These are phyloP conservation scores for Trichoderma pleuroti DNA, from an alignment of 2,329 filamentous ascomycete species.

Conservation along the genomic window DNA sequence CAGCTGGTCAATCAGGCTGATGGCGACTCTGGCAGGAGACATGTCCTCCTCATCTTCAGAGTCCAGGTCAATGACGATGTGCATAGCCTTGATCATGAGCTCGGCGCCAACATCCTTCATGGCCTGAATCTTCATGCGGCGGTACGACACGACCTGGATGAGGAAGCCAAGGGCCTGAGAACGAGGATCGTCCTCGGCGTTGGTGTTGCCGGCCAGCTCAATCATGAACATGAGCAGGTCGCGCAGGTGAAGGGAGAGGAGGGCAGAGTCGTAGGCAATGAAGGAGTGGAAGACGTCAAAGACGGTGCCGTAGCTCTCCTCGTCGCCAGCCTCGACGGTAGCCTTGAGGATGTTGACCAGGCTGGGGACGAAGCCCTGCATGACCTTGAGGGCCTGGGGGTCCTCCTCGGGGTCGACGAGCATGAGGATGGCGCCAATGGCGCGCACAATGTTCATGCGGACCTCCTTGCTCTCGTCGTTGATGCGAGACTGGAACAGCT, in stretches of 20 bases:
- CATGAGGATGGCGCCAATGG: constrained; percentile 82
- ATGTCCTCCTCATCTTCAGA: constrained; percentile 73
- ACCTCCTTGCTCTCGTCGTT: constrained; percentile 91
- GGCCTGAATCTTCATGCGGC: constrained; percentile 92
- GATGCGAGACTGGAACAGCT: constrained; percentile 81
- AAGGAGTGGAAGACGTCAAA: constrained; percentile 98
- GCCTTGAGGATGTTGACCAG: constrained; percentile 90
- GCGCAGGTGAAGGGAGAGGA: constrained; percentile 81
- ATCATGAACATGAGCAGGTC: constrained; percentile 94
- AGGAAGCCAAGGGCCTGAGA: constrained; percentile 91
- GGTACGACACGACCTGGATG: constrained; percentile 85
- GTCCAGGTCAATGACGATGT: constrained; percentile 86
- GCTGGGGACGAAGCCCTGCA: constrained; percentile 76
- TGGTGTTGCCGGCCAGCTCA: constrained; percentile 71
- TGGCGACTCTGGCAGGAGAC: constrained; percentile 78
- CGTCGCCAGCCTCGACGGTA: constrained; percentile 73
- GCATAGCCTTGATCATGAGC: constrained; percentile 81
- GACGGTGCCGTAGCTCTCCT: constrained; percentile 82
- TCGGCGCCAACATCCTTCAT: constrained; percentile 79
- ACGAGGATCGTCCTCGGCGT: constrained; percentile 78
- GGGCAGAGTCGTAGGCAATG: constrained; percentile 80
- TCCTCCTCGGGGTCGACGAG: constrained; percentile 87
- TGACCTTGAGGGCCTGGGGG: constrained; percentile 63
- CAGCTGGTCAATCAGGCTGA: constrained; percentile 84
- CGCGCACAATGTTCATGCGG: constrained; percentile 89